Conservation (phyloP, 2,329 filamentous ascomycete genomes). For the Tolypocladium album region DNA sequence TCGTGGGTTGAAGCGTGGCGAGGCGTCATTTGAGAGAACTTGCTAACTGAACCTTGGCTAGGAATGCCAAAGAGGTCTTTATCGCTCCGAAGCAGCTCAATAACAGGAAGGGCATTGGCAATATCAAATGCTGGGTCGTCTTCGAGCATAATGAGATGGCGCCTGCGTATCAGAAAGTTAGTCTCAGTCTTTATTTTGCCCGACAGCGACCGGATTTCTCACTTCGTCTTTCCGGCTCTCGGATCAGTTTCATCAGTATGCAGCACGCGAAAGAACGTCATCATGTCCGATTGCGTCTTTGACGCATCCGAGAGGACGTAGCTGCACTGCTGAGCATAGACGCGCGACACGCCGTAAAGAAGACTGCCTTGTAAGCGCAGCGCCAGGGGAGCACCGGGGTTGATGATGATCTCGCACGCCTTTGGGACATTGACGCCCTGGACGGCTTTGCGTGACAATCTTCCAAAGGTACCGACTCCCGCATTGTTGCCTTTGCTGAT, state of each 20-base stretch:
- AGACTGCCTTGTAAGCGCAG: slow-evolving; percentile 82
- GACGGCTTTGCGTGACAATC: slow-evolving; percentile 76
- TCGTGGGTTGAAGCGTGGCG: slow-evolving; percentile 16
- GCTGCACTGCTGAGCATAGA: slow-evolving; percentile 77
- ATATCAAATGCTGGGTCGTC: slow-evolving; percentile 70
- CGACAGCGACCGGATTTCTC: slow-evolving; percentile 22
- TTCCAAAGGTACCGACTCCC: slow-evolving; percentile 63
- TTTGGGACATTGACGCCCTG: slow-evolving; percentile 77
- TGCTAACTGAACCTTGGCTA: slow-evolving; percentile 25
- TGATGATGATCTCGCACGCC: slow-evolving; percentile 80
- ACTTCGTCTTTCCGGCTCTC: slow-evolving; percentile 64
- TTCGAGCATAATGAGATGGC: slow-evolving; percentile 62
- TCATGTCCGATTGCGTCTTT: slow-evolving; percentile 63
- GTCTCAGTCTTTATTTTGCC: slow-evolving; percentile 9
- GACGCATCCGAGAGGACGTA: slow-evolving; percentile 79
- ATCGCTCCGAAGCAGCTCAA: slow-evolving; percentile 25
- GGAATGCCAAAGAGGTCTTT: slow-evolving; percentile 19
- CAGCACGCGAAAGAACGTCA: slow-evolving; percentile 50
- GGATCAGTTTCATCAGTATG: slow-evolving; percentile 51
- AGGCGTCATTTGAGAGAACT: slow-evolving; percentile 35
- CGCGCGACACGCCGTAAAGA: slow-evolving; percentile 73
- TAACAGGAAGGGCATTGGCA: slow-evolving; percentile 16
- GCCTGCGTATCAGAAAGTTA: slow-evolving; percentile 33
- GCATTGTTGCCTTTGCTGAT: slow-evolving; percentile 64
- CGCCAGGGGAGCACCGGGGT: slow-evolving; percentile 74